phyloP scores from a whole-genome alignment of 208 protist species.

The Crithidia thermophila region DNA sequence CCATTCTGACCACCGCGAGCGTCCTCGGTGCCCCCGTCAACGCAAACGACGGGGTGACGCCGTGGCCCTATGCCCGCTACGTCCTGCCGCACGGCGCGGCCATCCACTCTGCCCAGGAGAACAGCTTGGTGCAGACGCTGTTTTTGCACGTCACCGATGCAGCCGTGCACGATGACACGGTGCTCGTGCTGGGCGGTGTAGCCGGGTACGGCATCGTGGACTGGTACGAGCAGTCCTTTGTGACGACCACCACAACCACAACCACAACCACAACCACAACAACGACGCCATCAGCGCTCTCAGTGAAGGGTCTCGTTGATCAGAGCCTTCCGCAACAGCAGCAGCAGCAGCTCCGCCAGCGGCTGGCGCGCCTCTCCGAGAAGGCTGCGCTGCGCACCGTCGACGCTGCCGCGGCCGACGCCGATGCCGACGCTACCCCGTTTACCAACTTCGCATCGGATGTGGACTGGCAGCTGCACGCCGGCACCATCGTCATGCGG shows the following conservation, averaged over 20 bases:
- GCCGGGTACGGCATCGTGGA: slow-evolving; percentile 27
- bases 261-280: neutral
- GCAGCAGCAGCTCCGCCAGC: neutral
- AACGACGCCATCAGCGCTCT: no score
- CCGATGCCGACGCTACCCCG: neutral
- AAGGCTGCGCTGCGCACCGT: neutral
- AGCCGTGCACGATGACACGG: neutral
- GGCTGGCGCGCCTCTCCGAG: neutral
- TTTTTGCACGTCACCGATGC: slow-evolving; percentile 5
- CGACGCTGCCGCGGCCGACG: neutral
- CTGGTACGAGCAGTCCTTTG: slow-evolving; percentile 20
- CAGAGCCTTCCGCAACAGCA: neutral
- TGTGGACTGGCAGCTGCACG: slow-evolving; percentile 35
- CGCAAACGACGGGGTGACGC: slow-evolving; percentile 28
- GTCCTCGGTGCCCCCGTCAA: neutral
- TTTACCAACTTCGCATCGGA: slow-evolving; percentile 51
- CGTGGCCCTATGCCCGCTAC: slow-evolving; percentile 23
- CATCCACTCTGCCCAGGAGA: slow-evolving; percentile 17
- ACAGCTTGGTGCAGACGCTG: slow-evolving; percentile 5
- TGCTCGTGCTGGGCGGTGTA: slow-evolving; percentile 25
- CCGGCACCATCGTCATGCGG: slow-evolving; percentile 55
- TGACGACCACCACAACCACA: neutral
- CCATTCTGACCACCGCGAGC: neutral
- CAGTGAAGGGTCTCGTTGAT: no score
- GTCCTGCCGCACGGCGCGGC: slow-evolving; percentile 19